phyloP scores from a whole-genome alignment of 2,329 filamentous ascomycete genomes.

The Fusarium vanettenii region DNA sequence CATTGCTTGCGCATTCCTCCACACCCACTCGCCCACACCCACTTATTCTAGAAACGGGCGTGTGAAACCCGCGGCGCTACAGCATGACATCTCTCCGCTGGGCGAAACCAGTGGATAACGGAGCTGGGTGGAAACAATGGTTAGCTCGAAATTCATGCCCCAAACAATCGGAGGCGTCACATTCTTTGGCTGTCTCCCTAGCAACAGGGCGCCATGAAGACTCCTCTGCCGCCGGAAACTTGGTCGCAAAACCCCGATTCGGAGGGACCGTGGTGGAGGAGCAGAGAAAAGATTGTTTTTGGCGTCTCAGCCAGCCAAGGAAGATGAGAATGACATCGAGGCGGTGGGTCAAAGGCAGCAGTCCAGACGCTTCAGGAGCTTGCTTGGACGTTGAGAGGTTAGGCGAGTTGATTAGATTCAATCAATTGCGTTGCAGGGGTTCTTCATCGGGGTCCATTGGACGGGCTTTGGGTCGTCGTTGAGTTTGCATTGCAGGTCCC shows the following conservation, averaged over 20 bases:
- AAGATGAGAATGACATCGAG: conserved; percentile 18
- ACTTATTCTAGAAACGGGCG: conserved; percentile 27
- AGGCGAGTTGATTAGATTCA: not conserved
- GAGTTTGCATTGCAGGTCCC: conserved; percentile 22
- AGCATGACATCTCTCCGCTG: conserved; percentile 12
- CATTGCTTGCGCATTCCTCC: not conserved
- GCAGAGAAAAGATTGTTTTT: conserved; percentile 11
- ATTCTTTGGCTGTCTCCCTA: conserved; percentile 32
- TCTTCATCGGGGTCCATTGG: conserved; percentile 23
- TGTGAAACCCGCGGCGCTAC: conserved; percentile 24
- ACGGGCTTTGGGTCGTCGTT: conserved; percentile 14
- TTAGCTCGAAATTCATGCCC: conserved; percentile 18
- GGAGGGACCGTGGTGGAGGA: conserved; percentile 17
- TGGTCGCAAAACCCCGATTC: conserved; percentile 13
- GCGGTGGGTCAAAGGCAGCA: conserved; percentile 16
- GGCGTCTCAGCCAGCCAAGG: conserved; percentile 22
- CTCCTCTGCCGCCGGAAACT: conserved; percentile 18
- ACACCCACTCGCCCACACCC: not conserved
- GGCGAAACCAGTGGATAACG: conserved; percentile 26
- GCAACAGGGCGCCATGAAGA: conserved; percentile 29
- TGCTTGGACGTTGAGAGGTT: conserved; percentile 12
- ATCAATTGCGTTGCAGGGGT: conserved; percentile 20
- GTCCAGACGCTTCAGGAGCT: conserved; percentile 14
- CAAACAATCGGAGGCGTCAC: conserved; percentile 19
- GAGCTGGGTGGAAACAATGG: not conserved